phyloP scores from a whole-genome alignment of 805 yeast species.

The Suhomyces xylopsoci region DNA sequence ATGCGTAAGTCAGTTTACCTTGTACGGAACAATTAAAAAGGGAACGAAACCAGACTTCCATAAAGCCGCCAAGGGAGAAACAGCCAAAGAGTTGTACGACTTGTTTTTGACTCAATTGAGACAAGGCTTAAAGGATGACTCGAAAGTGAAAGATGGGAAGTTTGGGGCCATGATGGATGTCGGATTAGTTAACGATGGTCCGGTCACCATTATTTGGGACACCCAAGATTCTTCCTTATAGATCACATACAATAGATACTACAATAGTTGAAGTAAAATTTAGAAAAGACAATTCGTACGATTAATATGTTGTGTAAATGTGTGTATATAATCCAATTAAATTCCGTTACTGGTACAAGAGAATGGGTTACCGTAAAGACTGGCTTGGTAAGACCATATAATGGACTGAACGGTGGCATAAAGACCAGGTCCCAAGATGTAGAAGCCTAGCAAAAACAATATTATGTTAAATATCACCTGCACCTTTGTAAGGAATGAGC shows the following conservation, averaged over 20 bases:
- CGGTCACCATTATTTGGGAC: constrained; percentile 83
- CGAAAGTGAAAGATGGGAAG: constrained; percentile 75
- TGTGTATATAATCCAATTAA: not conserved
- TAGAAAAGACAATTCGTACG: not conserved
- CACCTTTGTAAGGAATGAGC: constrained; percentile 30
- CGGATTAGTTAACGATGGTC: constrained; percentile 83
- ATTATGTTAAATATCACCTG: constrained; percentile 34
- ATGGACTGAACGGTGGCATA: constrained; percentile 57
- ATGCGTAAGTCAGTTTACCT: constrained; percentile 90
- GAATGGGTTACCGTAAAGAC: constrained; percentile 51
- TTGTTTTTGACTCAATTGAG: constrained; percentile 48
- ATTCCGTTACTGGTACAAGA: constrained; percentile 43
- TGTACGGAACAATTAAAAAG: constrained; percentile 79
- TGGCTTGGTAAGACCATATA: constrained; percentile 46
- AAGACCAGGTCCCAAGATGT: constrained; percentile 58
- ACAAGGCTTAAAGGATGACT: constrained; percentile 51
- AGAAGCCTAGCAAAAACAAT: constrained; percentile 48
- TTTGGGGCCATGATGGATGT: constrained; percentile 99
- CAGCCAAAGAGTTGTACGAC: constrained; percentile 51
- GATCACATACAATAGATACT: not conserved
- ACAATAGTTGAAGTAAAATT: not conserved
- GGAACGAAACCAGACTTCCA: constrained; percentile 97
- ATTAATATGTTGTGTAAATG: not conserved
- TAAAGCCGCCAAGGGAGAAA: constrained; percentile 77
- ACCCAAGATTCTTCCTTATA: constrained; percentile 41